Base-by-base conservation (phyloP, 768 basidiomycete species). In the Amanita pseudoporphyria region DNA sequence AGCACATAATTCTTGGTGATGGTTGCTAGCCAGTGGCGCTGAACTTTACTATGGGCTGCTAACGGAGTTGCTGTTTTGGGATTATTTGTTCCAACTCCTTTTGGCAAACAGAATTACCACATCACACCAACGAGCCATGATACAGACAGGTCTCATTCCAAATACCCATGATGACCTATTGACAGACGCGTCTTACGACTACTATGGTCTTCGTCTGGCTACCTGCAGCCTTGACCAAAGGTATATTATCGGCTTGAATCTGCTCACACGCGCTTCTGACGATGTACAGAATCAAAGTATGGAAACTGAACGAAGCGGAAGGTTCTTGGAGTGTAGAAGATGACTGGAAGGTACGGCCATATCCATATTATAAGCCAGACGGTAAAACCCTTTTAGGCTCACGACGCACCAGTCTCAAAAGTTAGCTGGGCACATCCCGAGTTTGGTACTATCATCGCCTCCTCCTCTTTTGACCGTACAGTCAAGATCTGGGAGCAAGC, bases 381-480 rank as follows among this genome's bases (percentile, higher is more conserved):
- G 13, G 9, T 18, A 33, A 30, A 43, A 45, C 26, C 18, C 6
- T 31, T 48, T 31, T 58, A 95, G 89, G 95, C 94, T n/a, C 94
- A 97, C 62, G 91, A 95, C 58, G 92, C 92, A 13, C 81, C 94
- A 0, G 74, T 96, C 32, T 79, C 90, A 6, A 83, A 77, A 62
- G 57, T 96, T 12, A 78, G 78, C 46, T 98, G 92, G 88, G 91
- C 91, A 1, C 92, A 94, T 60, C 92, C 95, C 4, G 84, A 93
- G 64, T 93, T 92, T 52, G 94, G 92, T 3, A 78, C 81, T 1
- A 78, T 96, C 46, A 71, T 98, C 49, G 91, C 91, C 0, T 89
- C 87, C 3, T 79, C 82, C 4, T 91, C 87, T 1, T 92, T 93
- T 58, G 95, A 97, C 66, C 77, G 94, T 21, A 87, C 87, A 0